Percentiles rank a stretch among this genome's conserved stretches.
Evolutionary conservation across 169 alveolate species (phyloP).

Genomic region (Plasmodium reichenowi): DNA sequence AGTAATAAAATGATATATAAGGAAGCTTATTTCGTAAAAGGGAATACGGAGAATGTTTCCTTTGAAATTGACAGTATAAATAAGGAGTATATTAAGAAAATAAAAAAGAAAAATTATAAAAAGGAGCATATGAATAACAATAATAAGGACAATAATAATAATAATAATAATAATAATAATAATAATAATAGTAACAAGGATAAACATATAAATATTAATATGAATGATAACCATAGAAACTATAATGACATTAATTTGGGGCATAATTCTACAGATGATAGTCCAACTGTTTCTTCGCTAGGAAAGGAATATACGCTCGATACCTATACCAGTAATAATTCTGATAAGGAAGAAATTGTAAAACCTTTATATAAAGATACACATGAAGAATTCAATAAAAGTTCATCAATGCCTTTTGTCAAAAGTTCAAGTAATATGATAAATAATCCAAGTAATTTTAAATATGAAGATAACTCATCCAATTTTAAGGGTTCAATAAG

Average conservation of each 20-base stretch:
- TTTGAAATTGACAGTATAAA: slow-evolving; percentile 4
- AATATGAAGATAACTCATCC: slow-evolving; percentile 36
- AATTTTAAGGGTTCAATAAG: slow-evolving; percentile 31
- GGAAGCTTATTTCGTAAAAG: slow-evolving; percentile 2
- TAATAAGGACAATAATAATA: too few relatives aligned
- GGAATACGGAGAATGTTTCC: slow-evolving; percentile 7
- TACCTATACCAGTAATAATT: not conserved
- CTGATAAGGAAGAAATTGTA: not conserved
- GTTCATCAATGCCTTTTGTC: slow-evolving; percentile 2
- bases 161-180: too few relatives aligned
- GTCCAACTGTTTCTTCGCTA: not conserved
- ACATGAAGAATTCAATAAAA: slow-evolving; percentile 3
- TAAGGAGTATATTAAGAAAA: not conserved
- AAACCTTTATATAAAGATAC: not conserved
- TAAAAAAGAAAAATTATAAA: not conserved
- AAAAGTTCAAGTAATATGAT: too few relatives aligned
- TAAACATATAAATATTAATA: too few relatives aligned
- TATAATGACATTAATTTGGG: not conserved
- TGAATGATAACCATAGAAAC: too few relatives aligned
- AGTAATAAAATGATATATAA: not conserved
- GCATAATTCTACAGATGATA: not conserved
- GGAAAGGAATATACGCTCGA: slow-evolving; percentile 6
- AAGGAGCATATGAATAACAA: too few relatives aligned
- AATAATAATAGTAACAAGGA: too few relatives aligned
- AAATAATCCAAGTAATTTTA: not conserved